Percentiles rank a stretch among this genome's conserved stretches.
Evolutionary conservation across 2,329 filamentous ascomycete species (phyloP).

Genomic region (Apiospora marii): DNA sequence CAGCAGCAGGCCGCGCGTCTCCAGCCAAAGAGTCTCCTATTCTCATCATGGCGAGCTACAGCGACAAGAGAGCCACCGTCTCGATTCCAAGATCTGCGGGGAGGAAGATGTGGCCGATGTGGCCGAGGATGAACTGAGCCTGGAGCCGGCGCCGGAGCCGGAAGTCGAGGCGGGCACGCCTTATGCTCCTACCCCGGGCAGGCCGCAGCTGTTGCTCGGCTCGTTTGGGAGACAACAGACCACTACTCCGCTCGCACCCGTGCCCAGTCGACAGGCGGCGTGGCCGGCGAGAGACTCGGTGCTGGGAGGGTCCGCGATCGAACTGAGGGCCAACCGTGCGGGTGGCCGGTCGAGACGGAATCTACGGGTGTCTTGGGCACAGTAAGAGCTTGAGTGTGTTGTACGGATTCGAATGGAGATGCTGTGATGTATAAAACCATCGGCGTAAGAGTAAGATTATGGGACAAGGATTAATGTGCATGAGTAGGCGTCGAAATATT

Average conservation of each 20-base stretch:
- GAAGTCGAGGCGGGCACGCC: conserved; percentile 28
- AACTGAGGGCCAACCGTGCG: conserved; percentile 32
- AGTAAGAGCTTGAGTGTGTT: conserved; percentile 11
- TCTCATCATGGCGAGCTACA: conserved; percentile 36
- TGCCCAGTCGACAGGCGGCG: conserved; percentile 35
- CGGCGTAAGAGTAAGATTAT: conserved; percentile 7
- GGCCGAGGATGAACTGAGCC: conserved; percentile 25
- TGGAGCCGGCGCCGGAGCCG: neutral
- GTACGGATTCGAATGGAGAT: neutral
- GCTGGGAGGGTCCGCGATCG: conserved; percentile 37
- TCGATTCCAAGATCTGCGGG: conserved; percentile 17
- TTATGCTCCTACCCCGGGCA: conserved; percentile 42
- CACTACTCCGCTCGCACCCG: conserved; percentile 43
- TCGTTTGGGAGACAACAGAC: conserved; percentile 37
- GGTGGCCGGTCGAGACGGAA: conserved; percentile 37
- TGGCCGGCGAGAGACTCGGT: conserved; percentile 37
- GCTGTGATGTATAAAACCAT: neutral
- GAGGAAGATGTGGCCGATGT: conserved; percentile 25
- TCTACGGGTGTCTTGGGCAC: conserved; percentile 43
- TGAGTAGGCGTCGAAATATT: conserved; percentile 15
- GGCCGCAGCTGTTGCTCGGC: conserved; percentile 40
- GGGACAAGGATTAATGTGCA: neutral
- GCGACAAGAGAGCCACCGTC: conserved; percentile 20
- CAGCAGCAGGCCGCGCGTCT: conserved; percentile 34
- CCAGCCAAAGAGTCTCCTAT: conserved; percentile 32